These are phyloP conservation scores for Phytophthora lateralis DNA, from an alignment of 352 stramenopile genomes.

Conservation along the genomic window DNA sequence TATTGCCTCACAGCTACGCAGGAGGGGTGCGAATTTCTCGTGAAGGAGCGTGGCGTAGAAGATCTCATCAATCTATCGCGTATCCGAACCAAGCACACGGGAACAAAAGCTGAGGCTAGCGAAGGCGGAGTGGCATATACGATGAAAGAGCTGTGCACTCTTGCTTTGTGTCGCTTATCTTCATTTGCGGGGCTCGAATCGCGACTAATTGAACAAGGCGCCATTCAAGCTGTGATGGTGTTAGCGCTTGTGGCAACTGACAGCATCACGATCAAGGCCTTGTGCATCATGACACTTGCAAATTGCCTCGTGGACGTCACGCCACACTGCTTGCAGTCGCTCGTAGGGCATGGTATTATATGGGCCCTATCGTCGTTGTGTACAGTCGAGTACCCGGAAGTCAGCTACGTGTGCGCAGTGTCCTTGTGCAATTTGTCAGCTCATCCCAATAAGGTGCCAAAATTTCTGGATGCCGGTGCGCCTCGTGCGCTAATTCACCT, in stretches of 20 bases:
- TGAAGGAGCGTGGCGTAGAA: slow-evolving; percentile 74
- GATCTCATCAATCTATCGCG: slow-evolving; percentile 74
- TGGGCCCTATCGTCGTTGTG: slow-evolving; percentile 77
- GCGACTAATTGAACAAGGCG: slow-evolving; percentile 72
- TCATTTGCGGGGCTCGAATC: slow-evolving; percentile 66
- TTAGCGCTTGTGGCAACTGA: slow-evolving; percentile 78
- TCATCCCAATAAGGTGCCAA: slow-evolving; percentile 56
- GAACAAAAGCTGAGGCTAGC: slow-evolving; percentile 8
- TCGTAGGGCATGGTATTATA: slow-evolving; percentile 79
- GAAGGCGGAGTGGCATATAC: slow-evolving; percentile 16
- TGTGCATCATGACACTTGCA: slow-evolving; percentile 76
- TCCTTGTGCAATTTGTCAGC: slow-evolving; percentile 82
- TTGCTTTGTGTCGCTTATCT: slow-evolving; percentile 72
- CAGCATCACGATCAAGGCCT: slow-evolving; percentile 60
- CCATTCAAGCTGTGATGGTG: slow-evolving; percentile 72
- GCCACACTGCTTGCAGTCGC: slow-evolving; percentile 62
- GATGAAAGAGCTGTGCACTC: slow-evolving; percentile 76
- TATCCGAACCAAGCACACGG: slow-evolving; percentile 38
- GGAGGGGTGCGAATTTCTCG: slow-evolving; percentile 71
- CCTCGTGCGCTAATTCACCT: slow-evolving; percentile 67
- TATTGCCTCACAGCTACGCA: slow-evolving; percentile 68
- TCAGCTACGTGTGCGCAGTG: slow-evolving; percentile 62
- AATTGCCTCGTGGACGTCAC: slow-evolving; percentile 71
- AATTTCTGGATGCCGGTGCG: slow-evolving; percentile 73
- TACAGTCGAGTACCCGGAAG: slow-evolving; percentile 58